Evolutionary conservation across 495 filamentous ascomycete species (phyloP).

Genomic region (Annulohypoxylon maeteangense): DNA sequence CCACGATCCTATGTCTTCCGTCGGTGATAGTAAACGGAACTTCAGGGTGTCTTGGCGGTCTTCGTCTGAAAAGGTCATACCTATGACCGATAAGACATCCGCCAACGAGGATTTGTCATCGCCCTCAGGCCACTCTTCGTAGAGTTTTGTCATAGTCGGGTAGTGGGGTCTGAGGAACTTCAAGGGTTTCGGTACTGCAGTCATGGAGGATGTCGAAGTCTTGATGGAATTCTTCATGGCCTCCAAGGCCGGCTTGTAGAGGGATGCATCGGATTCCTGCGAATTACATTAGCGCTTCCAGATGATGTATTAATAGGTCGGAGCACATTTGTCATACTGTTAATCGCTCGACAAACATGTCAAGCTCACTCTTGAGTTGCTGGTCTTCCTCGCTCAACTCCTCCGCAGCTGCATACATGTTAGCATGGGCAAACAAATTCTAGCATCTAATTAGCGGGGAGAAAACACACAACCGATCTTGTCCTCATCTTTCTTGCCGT

Average conservation of each 20-base stretch:
- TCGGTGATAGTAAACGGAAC: conserved; percentile 89
- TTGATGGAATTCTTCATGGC: conserved; percentile 98
- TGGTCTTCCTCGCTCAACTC: conserved; percentile 98
- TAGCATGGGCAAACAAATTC: conserved; percentile 9
- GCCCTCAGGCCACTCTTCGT: conserved; percentile 86
- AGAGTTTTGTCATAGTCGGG: conserved; percentile 81
- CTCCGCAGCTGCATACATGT: conserved; percentile 62
- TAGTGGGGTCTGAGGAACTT: conserved; percentile 98
- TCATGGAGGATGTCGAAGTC: conserved; percentile 99
- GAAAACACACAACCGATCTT: conserved; percentile 58
- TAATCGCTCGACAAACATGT: conserved; percentile 97
- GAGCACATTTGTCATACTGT: conserved; percentile 66
- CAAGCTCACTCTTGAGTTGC: conserved; percentile 96
- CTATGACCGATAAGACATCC: conserved; percentile 95
- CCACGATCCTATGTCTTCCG: conserved; percentile 94
- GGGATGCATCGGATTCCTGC: conserved; percentile 84
- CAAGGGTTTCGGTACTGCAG: conserved; percentile 95
- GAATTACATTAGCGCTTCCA: conserved; percentile 15
- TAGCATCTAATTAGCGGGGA: background rate
- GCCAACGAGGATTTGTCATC: conserved; percentile 89
- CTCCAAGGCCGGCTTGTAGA: conserved; percentile 92
- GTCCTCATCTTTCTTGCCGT: conserved; percentile 79
- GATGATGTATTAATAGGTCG: background rate
- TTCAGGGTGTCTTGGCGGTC: conserved; percentile 94
- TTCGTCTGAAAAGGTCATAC: conserved; percentile 99